These are phyloP conservation scores for Phytophthora multivora DNA, from an alignment of 352 stramenopile genomes.

Conservation along the genomic window DNA sequence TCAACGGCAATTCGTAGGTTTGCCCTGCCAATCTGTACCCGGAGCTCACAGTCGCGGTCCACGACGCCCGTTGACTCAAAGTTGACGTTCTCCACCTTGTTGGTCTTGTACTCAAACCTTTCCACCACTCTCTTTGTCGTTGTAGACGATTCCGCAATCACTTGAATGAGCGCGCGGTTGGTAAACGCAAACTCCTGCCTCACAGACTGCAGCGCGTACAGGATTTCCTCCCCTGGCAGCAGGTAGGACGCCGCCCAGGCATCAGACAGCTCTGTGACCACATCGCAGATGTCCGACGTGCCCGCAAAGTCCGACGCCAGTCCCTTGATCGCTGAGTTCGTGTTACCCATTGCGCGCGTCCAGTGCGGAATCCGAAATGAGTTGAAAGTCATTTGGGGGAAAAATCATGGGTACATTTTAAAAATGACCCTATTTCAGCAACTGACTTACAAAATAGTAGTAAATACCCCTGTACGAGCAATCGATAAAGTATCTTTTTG, in stretches of 20 bases:
- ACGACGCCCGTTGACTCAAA: conserved; percentile 55
- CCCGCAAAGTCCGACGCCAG: conserved; percentile 49
- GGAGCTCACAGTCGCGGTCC: conserved; percentile 55
- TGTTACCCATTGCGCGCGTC: conserved; percentile 29
- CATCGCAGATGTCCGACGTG: conserved; percentile 54
- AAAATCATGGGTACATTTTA: conserved; percentile 18
- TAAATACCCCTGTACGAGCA: neutral
- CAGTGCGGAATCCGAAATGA: conserved; percentile 24
- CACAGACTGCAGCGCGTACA: conserved; percentile 55
- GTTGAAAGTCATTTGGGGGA: neutral
- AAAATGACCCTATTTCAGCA: conserved; percentile 15
- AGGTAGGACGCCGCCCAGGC: conserved; percentile 36
- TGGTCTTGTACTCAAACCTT: conserved; percentile 40
- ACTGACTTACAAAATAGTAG: conserved; percentile 3
- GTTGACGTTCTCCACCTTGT: conserved; percentile 29
- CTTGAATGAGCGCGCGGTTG: conserved; percentile 49
- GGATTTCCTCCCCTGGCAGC: conserved; percentile 41
- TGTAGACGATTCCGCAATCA: conserved; percentile 42
- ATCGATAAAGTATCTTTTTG: neutral
- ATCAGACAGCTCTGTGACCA: conserved; percentile 31
- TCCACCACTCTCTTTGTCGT: conserved; percentile 37
- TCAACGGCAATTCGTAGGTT: conserved; percentile 40
- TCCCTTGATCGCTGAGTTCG: conserved; percentile 40
- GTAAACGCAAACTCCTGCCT: conserved; percentile 69
- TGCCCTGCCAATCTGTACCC: conserved; percentile 34